phyloP scores from a whole-genome alignment of 306 rosid genomes.

The Quercus gilva region DNA sequence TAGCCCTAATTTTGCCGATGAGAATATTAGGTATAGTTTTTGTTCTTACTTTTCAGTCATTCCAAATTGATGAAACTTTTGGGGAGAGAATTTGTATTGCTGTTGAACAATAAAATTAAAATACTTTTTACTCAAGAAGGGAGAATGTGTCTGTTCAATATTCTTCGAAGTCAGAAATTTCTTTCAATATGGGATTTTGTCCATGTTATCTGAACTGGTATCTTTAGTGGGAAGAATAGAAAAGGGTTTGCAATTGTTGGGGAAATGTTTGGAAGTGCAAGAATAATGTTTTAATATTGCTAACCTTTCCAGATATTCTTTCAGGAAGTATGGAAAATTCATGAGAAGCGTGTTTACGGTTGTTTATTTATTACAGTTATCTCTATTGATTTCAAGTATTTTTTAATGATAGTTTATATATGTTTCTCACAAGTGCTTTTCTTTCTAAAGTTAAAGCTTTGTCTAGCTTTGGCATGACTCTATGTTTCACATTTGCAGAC shows the following conservation, averaged over 20 bases:
- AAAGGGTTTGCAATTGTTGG: background rate
- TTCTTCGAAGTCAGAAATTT: background rate
- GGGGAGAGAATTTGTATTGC: background rate
- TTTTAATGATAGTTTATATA: background rate
- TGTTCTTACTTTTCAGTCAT: conserved; percentile 19
- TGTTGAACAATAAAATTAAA: background rate
- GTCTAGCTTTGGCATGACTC: background rate
- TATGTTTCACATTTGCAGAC: background rate
- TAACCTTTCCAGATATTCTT: background rate
- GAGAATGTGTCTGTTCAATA: background rate
- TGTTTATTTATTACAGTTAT: background rate
- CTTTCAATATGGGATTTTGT: background rate
- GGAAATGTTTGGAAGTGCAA: background rate
- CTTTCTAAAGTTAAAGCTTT: background rate
- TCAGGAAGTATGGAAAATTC: background rate
- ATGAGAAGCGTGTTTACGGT: background rate
- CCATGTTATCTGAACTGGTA: background rate
- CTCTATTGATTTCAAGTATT: background rate
- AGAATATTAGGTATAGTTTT: conserved; percentile 47
- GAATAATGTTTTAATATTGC: background rate
- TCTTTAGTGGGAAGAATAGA: background rate
- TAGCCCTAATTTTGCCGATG: conserved; percentile 36
- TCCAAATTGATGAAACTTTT: conserved; percentile 8
- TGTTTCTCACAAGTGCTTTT: background rate
- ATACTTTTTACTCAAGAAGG: background rate